Percentiles rank a stretch among this genome's conserved stretches.
Evolutionary conservation across 257 asterid genomes (phyloP).

Genomic region (Plantago ovata): DNA sequence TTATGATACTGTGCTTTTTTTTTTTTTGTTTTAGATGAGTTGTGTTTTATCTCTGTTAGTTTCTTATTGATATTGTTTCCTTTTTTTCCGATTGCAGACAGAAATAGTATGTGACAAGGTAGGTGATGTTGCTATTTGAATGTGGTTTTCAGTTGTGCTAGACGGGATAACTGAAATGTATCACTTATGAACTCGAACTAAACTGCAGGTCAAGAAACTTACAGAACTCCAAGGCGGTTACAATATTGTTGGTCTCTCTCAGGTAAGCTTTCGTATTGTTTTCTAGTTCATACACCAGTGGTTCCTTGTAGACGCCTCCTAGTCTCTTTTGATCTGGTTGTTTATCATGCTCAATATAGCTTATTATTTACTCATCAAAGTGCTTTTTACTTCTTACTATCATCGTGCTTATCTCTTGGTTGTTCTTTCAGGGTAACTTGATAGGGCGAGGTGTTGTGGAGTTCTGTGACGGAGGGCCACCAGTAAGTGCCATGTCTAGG

Average conservation of each 20-base stretch:
- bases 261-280: constrained; percentile 41
- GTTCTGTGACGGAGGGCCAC: constrained; percentile 88
- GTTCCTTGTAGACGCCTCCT: background rate
- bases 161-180: too few relatives aligned
- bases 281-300: background rate
- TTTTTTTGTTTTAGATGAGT: constrained; percentile 8
- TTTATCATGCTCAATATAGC: background rate
- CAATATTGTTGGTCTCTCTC: constrained; percentile 95
- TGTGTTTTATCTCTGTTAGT: constrained; percentile 6
- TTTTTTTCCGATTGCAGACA: constrained; percentile 52
- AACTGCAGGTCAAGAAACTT: constrained; percentile 81
- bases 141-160: too few relatives aligned
- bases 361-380: background rate
- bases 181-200: constrained; percentile 17
- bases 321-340: constrained; percentile 2
- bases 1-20: background rate
- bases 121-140: constrained; percentile 28
- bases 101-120: constrained; percentile 83
- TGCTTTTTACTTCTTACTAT: constrained; percentile 10
- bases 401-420: constrained; percentile 19
- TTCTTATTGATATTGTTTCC: constrained; percentile 21
- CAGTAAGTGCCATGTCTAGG: constrained; percentile 46
- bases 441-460: constrained; percentile 91
- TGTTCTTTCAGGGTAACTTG: constrained; percentile 70
- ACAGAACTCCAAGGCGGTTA: constrained; percentile 74